Evolutionary conservation across 306 rosid species (phyloP).

Genomic region (Trifolium subterraneum): DNA sequence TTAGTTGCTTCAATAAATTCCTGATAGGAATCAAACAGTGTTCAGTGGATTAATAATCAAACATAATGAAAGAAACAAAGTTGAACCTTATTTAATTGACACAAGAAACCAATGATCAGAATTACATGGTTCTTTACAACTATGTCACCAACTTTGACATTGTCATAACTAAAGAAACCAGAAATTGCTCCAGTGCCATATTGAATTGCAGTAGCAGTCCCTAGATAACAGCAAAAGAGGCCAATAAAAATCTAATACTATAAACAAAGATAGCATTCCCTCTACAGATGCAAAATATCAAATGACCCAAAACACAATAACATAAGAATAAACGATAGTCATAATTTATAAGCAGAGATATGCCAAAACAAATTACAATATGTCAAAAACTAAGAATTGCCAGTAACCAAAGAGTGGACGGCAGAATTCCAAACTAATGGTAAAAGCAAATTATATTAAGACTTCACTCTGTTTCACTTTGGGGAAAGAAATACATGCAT

Average conservation of each 20-base stretch:
- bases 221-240: constrained; percentile 48
- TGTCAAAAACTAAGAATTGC: constrained; percentile 4
- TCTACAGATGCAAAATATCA: constrained; percentile 17
- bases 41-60: constrained; percentile 3
- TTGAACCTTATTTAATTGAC: constrained; percentile 1
- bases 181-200: constrained; percentile 88
- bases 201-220: constrained; percentile 79
- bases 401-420: background rate
- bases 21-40: constrained; percentile 47
- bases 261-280: constrained; percentile 11
- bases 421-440: constrained; percentile 23
- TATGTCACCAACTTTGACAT: constrained; percentile 72
- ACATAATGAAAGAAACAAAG: constrained; percentile 19
- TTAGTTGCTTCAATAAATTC: constrained; percentile 87
- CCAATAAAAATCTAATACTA: background rate
- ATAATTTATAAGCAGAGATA: background rate
- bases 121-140: constrained; percentile 78
- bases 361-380: constrained; percentile 12
- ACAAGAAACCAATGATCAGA: constrained; percentile 5
- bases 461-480: background rate
- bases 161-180: constrained; percentile 86
- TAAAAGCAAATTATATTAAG: constrained; percentile 3
- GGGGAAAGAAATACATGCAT: constrained; percentile 9
- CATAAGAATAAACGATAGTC: constrained; percentile 4
- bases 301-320: constrained; percentile 9